Conservation (phyloP, 345 rosid species). For the Excoecaria cochinchinensis region DNA sequence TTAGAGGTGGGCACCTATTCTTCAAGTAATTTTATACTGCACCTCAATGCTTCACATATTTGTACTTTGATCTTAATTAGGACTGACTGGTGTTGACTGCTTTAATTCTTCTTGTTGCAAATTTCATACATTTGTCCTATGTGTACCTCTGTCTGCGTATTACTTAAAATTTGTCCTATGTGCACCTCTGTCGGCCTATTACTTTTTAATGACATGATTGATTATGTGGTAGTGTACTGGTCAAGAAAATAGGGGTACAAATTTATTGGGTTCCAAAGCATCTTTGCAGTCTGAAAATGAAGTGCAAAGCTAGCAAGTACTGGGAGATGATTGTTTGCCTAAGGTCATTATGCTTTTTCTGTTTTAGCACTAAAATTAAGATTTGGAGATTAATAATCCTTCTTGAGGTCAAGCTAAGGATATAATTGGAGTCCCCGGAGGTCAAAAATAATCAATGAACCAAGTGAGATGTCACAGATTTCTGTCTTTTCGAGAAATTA, state of each 20-base stretch:
- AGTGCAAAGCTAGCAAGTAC: neutral
- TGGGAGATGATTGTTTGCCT: neutral
- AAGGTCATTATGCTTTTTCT: neutral
- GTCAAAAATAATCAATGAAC: neutral
- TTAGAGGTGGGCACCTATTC: constrained; percentile 66
- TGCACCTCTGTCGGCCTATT: neutral
- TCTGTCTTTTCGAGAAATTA: neutral
- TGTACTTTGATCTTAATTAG: neutral
- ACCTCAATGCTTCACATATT: neutral
- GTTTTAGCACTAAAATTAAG: neutral
- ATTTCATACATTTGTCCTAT: neutral
- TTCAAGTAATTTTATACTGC: constrained; percentile 25
- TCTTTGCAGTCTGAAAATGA: neutral
- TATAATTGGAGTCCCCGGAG: neutral
- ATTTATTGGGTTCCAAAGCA: neutral
- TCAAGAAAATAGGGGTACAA: neutral
- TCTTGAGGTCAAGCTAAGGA: neutral
- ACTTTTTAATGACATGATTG: too few relatives aligned
- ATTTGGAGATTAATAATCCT: neutral
- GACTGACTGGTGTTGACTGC: neutral
- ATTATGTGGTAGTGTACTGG: neutral
- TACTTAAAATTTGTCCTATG: neutral
- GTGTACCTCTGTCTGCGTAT: neutral
- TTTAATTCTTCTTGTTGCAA: constrained; percentile 10
- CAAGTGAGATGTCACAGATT: neutral